Base-by-base conservation (phyloP, 345 rosid species). In the Kernera saxatilis region DNA sequence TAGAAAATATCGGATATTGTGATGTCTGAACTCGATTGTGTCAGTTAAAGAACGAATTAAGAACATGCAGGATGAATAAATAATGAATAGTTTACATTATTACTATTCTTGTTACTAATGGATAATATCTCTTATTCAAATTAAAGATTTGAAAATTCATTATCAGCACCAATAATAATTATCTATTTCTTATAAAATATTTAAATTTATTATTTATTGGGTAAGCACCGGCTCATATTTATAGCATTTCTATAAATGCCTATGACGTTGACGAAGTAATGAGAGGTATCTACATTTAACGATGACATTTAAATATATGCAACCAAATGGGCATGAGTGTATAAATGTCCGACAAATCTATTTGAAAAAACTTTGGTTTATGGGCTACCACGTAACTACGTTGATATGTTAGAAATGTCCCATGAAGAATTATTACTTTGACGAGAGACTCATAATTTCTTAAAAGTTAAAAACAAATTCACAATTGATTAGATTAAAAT, bases 191-290 rank as follows among this genome's bases (percentile, higher is more conserved):
- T 25, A 26, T 14, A 50, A 19, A 10, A 39, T 12, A 40, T 39
- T 3, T n/a, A 17, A 35, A 8, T 2, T 7, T 26, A 18, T 41
- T 29, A 43, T 43, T 44, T 32, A 29, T 68, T 43, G 32, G 53
- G 45, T 55, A 55, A 68, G 64, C 25, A 44, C 18, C 55, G 54
- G 64, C 46, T 44, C 43, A 29, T 69, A 69, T 55, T 56, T 58
- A 70, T 36, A 46, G 66, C 66, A 35, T 69, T 44, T 56, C 23
- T 58, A 8, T 36, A 57, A 70, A 70, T 25, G 74, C 15, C n/a
- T 59, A 26, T 70, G 67, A 58, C 21, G 74, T 36, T 58, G 54
- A 44, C 73, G 46, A 69, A 40, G 52, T 30, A 53, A 67, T 8
- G 27, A 27, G 41, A 27, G 30, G 32, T 40, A 27, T 32, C 22